phyloP scores from a whole-genome alignment of 129 eudicot genomes.

The Arctium minus region DNA sequence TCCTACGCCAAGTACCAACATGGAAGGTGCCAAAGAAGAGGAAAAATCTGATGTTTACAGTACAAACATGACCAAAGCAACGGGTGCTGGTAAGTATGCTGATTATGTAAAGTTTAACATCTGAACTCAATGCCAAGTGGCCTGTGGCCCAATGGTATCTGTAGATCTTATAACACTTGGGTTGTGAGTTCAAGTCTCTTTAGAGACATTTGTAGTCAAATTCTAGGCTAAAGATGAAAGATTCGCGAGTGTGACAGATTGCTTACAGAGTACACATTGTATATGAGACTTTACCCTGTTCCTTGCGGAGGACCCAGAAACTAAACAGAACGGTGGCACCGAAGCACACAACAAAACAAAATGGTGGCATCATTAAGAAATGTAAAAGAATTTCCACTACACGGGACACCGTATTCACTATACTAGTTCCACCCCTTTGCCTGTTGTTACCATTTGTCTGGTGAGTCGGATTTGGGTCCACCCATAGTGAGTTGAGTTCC shows the following conservation, averaged over 20 bases:
- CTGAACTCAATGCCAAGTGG: neutral
- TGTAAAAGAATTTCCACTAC: too few species aligned
- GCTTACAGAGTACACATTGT: conserved; percentile 1
- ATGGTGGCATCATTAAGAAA: too few species aligned
- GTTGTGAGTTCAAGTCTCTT: neutral
- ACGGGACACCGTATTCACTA: too few species aligned
- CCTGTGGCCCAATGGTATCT: neutral
- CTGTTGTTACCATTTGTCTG: too few species aligned
- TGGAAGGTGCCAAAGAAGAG: conserved; percentile 55
- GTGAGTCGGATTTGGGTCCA: too few species aligned
- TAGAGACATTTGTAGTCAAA: neutral
- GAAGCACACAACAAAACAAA: too few species aligned
- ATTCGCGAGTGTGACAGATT: neutral
- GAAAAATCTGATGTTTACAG: conserved; percentile 85
- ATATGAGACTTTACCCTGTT: neutral
- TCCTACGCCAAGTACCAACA: conserved; percentile 55
- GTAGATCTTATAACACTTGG: neutral
- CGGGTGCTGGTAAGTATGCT: conserved; percentile 86
- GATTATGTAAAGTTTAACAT: neutral
- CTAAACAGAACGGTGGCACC: too few species aligned
- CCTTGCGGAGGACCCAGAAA: neutral
- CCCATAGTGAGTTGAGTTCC: too few species aligned
- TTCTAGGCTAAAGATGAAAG: neutral
- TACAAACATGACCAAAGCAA: conserved; percentile 84
- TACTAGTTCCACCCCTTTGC: too few species aligned